Evolutionary conservation across 192 early-diverging fungal species (phyloP), one percentile per base, ranked within the genome.

Genomic region (Mortierella hygrophila): DNA sequence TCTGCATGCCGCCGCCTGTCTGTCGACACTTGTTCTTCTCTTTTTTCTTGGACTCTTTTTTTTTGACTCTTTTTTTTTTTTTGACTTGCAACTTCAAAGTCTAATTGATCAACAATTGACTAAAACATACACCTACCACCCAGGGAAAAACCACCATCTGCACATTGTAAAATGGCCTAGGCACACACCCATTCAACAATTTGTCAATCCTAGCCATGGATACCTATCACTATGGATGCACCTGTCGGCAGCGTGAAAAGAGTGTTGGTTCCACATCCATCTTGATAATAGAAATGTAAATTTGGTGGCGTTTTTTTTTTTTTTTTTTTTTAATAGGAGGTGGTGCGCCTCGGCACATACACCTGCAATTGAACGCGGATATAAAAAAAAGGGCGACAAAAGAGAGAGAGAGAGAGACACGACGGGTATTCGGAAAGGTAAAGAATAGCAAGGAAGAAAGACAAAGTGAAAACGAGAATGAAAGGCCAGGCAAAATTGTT

Each of bases 11-110:
- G 1, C 54, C 23, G 54, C 15, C 54, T 57, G 4, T 57, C 26
- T 63, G 60, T 65, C 60, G 60, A 65, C 11, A 65, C 60, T 65
- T 65, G 60, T 65, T 65, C 60, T 65, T 65, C 60, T 65, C 23
- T 29, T 60, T 35, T 35, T 35, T 1, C 35, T 35, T n/a, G n/a
- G n/a, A n/a, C n/a, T n/a, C n/a, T n/a, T n/a, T n/a, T n/a, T 5
- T 29, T 13, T 57, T 63, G 26, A 7, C 26, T 23, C 1, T 6
- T 60, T 6, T 6, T 23, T 16, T 7, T 55, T 26, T 26, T 3
- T 26, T 60, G 5, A 7, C 1, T 9, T 21, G 55, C 0, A 35
- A 35, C 35, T 35, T 1, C 7, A 4, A 21, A 63, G 3, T 0
- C 57, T 3, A 9, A 29, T 26, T 55, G 54, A n/a, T n/a, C 23